These are phyloP conservation scores for Geranium brycei DNA, from an alignment of 345 rosid species.

Conservation along the genomic window DNA sequence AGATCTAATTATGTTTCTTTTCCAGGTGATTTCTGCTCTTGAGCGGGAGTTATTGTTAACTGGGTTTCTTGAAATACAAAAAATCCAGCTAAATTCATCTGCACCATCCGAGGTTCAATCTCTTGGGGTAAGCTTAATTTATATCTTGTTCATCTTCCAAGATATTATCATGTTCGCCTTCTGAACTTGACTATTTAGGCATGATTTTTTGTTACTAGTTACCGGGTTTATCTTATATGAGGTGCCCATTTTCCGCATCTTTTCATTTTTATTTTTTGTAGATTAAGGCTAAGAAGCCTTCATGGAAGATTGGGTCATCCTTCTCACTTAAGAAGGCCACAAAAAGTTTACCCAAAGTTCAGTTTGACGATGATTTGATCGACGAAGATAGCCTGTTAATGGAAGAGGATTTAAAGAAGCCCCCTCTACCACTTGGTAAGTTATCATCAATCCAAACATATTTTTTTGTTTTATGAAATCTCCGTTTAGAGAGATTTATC, in stretches of 20 bases:
- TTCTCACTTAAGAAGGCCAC: conserved; percentile 57
- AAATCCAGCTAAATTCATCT: conserved; percentile 25
- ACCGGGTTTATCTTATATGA: no score
- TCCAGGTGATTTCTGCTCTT: conserved; percentile 36
- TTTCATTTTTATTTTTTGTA: conserved; percentile 9
- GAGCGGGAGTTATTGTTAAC: conserved; percentile 53
- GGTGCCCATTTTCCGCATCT: not conserved
- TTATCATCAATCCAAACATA: not conserved
- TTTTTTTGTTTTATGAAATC: not conserved
- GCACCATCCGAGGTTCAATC: conserved; percentile 19
- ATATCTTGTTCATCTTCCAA: not conserved
- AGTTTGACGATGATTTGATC: conserved; percentile 58
- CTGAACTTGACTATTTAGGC: no score
- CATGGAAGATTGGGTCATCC: conserved; percentile 78
- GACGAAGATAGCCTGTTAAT: conserved; percentile 92
- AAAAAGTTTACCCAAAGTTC: conserved; percentile 39
- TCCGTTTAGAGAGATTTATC: no score
- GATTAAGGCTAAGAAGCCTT: conserved; percentile 71
- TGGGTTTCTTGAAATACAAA: conserved; percentile 55
- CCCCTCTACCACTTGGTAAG: conserved; percentile 51
- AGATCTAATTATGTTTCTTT: conserved; percentile 7
- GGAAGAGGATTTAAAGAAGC: conserved; percentile 74
- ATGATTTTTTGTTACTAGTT: no score
- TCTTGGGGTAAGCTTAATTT: conserved; percentile 40
- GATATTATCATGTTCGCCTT: no score